phyloP scores from a whole-genome alignment of 306 rosid species.

The Alnus glutinosa region DNA sequence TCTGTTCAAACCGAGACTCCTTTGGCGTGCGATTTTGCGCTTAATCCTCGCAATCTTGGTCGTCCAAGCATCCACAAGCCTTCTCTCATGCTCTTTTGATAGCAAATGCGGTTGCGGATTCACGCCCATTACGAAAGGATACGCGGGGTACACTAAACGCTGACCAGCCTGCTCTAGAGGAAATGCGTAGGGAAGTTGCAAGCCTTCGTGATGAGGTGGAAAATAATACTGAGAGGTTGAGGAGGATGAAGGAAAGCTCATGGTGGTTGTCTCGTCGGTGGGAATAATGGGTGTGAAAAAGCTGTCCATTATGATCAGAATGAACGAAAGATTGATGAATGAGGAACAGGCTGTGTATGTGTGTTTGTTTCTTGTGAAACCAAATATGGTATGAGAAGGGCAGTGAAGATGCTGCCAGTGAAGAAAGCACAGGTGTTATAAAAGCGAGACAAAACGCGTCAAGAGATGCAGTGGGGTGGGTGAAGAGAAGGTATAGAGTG shows the following conservation, averaged over 20 bases:
- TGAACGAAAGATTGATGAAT: background rate
- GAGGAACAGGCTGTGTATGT: background rate
- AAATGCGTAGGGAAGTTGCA: background rate
- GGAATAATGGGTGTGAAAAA: background rate
- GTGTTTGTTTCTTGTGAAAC: background rate
- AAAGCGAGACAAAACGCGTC: slow-evolving; percentile 29
- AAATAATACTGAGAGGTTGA: background rate
- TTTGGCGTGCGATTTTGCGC: slow-evolving; percentile 52
- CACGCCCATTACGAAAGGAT: background rate
- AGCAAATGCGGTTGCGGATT: background rate
- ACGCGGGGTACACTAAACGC: background rate
- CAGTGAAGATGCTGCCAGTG: slow-evolving; percentile 18
- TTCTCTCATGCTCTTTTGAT: slow-evolving; percentile 20
- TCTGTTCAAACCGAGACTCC: slow-evolving; percentile 18
- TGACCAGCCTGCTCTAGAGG: background rate
- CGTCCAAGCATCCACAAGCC: slow-evolving; percentile 19
- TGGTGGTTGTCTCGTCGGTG: background rate
- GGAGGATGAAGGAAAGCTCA: background rate
- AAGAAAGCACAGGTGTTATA: slow-evolving; percentile 30
- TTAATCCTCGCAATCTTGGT: slow-evolving; percentile 39
- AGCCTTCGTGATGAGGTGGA: background rate
- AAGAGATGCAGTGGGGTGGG: slow-evolving; percentile 13
- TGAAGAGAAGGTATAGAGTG: background rate
- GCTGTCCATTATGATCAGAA: slow-evolving; percentile 29
- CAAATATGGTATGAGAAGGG: background rate